A percentile compares a stretch with the other conserved stretches of the same genome.
Evolutionary conservation across 768 basidiomycete species (phyloP).

Genomic region (Serendipita vermifera): DNA sequence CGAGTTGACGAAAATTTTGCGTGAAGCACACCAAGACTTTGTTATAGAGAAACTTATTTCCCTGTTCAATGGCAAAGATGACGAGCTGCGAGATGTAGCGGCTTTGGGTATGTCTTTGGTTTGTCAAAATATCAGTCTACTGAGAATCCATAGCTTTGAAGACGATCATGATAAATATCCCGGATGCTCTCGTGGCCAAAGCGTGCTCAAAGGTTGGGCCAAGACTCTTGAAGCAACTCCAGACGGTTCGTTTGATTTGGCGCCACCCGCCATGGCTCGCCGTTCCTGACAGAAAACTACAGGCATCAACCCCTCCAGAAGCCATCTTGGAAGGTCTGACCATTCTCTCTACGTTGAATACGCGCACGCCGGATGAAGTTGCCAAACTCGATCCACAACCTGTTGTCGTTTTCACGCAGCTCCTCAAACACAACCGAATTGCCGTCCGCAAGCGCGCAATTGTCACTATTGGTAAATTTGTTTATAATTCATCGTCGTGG

Average conservation of each 20-base stretch:
- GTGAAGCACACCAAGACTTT: conserved; percentile 65
- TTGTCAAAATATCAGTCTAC: background rate
- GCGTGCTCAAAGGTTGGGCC: conserved; percentile 78
- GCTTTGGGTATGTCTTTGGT: conserved; percentile 52
- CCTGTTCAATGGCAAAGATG: conserved; percentile 75
- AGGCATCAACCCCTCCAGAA: conserved; percentile 63
- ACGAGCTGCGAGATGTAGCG: conserved; percentile 89
- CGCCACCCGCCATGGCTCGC: no score
- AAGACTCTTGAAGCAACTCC: conserved; percentile 64
- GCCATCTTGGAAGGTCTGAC: conserved; percentile 71
- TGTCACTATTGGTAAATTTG: conserved; percentile 37
- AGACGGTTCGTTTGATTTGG: conserved; percentile 40
- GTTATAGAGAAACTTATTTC: conserved; percentile 85
- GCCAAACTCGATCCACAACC: conserved; percentile 44
- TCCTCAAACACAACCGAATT: conserved; percentile 60
- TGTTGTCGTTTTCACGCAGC: conserved; percentile 51
- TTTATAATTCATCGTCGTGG: background rate
- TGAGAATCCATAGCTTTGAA: conserved; percentile 54
- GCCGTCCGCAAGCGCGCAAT: conserved; percentile 92
- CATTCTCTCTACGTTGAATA: conserved; percentile 78
- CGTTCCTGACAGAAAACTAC: background rate
- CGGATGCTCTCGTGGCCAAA: conserved; percentile 62
- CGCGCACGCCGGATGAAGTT: conserved; percentile 64
- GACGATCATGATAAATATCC: conserved; percentile 85
- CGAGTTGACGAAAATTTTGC: conserved; percentile 79